A percentile compares a stretch with the other conserved stretches of the same genome.
These are phyloP conservation scores for Danielia oregonensis DNA, from an alignment of 805 yeast genomes.

Conservation along the genomic window DNA sequence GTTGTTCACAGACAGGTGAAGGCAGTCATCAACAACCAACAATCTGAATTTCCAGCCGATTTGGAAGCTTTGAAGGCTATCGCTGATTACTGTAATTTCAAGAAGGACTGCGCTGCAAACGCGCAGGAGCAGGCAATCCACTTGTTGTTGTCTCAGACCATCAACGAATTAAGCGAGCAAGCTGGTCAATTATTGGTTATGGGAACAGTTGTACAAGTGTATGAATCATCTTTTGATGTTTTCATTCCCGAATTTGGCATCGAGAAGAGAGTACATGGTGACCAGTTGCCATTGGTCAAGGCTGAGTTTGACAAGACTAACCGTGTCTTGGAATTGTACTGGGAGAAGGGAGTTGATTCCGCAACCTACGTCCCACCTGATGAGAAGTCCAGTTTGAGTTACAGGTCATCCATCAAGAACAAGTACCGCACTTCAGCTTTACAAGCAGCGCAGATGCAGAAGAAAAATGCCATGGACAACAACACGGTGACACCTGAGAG, in stretches of 20 bases:
- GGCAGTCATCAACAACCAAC: constrained; percentile 45
- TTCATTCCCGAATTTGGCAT: constrained; percentile 90
- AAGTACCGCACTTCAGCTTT: constrained; percentile 68
- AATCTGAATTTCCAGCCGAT: constrained; percentile 39
- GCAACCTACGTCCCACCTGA: constrained; percentile 92
- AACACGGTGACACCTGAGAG: constrained; percentile 34
- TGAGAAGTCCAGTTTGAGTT: constrained; percentile 73
- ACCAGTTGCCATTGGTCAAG: constrained; percentile 85
- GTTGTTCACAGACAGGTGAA: constrained; percentile 92
- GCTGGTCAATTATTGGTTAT: constrained; percentile 81
- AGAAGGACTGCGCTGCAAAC: constrained; percentile 86
- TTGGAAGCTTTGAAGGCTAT: constrained; percentile 71
- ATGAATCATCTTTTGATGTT: constrained; percentile 94
- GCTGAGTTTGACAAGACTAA: constrained; percentile 82
- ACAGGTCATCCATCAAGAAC: constrained; percentile 74
- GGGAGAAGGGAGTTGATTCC: constrained; percentile 92
- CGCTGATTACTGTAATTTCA: constrained; percentile 91
- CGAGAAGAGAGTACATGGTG: constrained; percentile 95
- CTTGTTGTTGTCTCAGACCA: constrained; percentile 75
- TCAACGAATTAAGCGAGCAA: constrained; percentile 64
- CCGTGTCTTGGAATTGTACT: constrained; percentile 72
- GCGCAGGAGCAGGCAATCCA: constrained; percentile 97
- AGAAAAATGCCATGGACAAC: constrained; percentile 28
- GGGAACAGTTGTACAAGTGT: constrained; percentile 88
- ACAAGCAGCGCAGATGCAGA: constrained; percentile 65